Evolutionary conservation across 805 yeast genomes (phyloP).

Genomic region (Myxozyma geophila): DNA sequence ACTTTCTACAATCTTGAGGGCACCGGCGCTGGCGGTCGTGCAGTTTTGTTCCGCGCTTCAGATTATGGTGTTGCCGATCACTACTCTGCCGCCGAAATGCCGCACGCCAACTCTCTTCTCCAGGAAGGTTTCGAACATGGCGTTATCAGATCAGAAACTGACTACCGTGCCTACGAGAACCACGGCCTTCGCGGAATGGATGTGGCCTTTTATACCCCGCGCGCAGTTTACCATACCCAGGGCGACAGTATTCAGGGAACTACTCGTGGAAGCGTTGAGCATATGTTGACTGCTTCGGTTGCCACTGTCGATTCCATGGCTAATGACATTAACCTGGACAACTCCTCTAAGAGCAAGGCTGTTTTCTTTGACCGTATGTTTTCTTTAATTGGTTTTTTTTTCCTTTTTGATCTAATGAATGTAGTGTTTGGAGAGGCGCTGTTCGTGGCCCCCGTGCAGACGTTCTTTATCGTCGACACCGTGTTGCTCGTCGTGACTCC

Average conservation of each 20-base stretch:
- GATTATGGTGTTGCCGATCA: conserved; percentile 62
- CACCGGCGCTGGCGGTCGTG: conserved; percentile 89
- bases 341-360: conserved; percentile 48
- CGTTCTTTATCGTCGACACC: conserved; percentile 58
- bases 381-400: background rate
- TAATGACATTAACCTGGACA: conserved; percentile 46
- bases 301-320: conserved; percentile 60
- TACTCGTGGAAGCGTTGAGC: conserved; percentile 73
- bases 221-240: conserved; percentile 80
- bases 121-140: conserved; percentile 84
- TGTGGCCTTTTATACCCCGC: conserved; percentile 84
- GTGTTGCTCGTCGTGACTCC: conserved; percentile 61
- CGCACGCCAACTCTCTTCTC: conserved; percentile 78
- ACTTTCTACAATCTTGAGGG: conserved; percentile 87
- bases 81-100: conserved; percentile 56
- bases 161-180: conserved; percentile 69
- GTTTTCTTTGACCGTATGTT: conserved; percentile 59
- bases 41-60: conserved; percentile 73
- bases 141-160: conserved; percentile 79
- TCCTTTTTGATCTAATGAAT: background rate
- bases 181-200: conserved; percentile 83
- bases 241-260: conserved; percentile 71
- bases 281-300: conserved; percentile 75
- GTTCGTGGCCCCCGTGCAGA: conserved; percentile 37
- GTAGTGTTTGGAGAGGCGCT: conserved; percentile 33